Conservation (phyloP, 2,329 filamentous ascomycete species). For the Myriosclerotinia scirpicola region DNA sequence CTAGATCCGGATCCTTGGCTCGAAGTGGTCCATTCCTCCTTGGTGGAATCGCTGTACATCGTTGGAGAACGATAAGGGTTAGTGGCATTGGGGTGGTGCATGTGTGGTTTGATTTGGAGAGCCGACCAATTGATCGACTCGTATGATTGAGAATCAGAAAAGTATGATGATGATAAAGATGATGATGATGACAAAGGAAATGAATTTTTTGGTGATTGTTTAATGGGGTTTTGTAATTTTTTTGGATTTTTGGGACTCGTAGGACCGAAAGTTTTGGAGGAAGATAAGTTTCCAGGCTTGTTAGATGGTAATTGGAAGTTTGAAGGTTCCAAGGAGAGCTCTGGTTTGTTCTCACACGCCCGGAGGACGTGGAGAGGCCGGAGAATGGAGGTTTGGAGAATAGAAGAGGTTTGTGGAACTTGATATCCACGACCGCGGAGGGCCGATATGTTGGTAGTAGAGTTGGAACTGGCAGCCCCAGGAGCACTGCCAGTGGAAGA, state of each 20-base stretch:
- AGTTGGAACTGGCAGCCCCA: constrained; percentile 12
- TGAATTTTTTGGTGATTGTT: constrained; percentile 3
- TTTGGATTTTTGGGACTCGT: constrained; percentile 6
- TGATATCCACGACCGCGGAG: constrained; percentile 19
- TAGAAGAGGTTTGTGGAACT: constrained; percentile 15
- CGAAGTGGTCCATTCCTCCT: constrained; percentile 3
- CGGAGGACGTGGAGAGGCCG: not conserved
- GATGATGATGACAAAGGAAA: constrained; percentile 7
- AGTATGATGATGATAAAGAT: not conserved
- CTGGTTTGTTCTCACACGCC: constrained; percentile 7
- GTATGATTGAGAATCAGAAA: constrained; percentile 12
- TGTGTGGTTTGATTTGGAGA: constrained; percentile 9
- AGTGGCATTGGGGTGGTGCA: not conserved
- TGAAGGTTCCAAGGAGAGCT: constrained; percentile 12
- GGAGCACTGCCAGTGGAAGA: constrained; percentile 14
- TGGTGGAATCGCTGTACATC: constrained; percentile 9
- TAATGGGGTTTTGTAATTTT: not conserved
- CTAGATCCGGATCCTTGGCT: not conserved
- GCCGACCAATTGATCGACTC: constrained; percentile 19
- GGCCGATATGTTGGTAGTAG: constrained; percentile 9
- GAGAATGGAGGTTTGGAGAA: not conserved
- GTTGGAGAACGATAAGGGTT: not conserved
- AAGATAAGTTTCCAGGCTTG: constrained; percentile 12
- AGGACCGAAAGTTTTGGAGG: constrained; percentile 6
- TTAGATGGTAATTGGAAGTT: not conserved